phyloP scores from a whole-genome alignment of 2,329 filamentous ascomycete genomes.

The Neofusicoccum ribis region DNA sequence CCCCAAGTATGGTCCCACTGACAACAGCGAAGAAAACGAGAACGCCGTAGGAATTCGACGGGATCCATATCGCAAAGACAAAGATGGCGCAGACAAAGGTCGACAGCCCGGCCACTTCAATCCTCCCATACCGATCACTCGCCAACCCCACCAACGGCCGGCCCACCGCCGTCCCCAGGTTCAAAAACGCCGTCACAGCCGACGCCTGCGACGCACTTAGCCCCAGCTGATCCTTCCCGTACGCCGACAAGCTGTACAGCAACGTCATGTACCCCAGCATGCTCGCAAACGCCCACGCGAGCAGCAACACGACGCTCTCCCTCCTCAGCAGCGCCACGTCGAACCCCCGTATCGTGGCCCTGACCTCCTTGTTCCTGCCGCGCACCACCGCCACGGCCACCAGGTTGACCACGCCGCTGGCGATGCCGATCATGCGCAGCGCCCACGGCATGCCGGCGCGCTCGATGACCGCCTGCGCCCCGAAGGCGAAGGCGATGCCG shows the following conservation, averaged over 20 bases:
- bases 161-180: conserved; percentile 50
- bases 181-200: conserved; percentile 45
- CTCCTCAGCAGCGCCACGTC: conserved; percentile 21
- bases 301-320: conserved; percentile 38
- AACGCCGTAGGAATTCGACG: conserved; percentile 44
- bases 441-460: conserved; percentile 40
- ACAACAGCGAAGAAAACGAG: conserved; percentile 47
- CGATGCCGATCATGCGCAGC: conserved; percentile 42
- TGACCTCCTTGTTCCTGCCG: background rate
- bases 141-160: conserved; percentile 47
- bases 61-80: conserved; percentile 50
- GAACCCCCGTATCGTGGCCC: background rate
- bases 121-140: conserved; percentile 48
- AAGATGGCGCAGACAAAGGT: conserved; percentile 35
- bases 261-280: conserved; percentile 52
- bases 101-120: conserved; percentile 42
- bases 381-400: conserved; percentile 32
- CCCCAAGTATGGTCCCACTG: conserved; percentile 47
- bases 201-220: conserved; percentile 42
- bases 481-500: conserved; percentile 29
- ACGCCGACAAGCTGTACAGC: conserved; percentile 51
- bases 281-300: conserved; percentile 46
- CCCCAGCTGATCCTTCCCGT: conserved; percentile 44
- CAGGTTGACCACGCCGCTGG: conserved; percentile 31
- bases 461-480: conserved; percentile 39